Conservation (phyloP, 1,284 basidiomycete genomes). For the Moniliophthora roreri region DNA sequence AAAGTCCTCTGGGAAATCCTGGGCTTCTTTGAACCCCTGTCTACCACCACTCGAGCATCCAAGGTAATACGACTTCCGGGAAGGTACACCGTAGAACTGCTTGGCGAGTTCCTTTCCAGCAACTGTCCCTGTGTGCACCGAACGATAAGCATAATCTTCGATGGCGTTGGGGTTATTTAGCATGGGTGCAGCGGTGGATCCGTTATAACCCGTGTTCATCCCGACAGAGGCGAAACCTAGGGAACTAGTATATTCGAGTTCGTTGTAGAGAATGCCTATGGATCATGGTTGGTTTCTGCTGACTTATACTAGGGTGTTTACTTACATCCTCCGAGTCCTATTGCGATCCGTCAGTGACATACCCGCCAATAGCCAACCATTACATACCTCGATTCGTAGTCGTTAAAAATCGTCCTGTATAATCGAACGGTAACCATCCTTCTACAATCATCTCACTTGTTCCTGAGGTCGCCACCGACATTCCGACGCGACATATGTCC, state of each 20-base stretch:
- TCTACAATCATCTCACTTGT: slow-evolving; percentile 10
- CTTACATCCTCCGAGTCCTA: neutral
- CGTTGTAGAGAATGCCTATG: slow-evolving; percentile 7
- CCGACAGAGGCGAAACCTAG: slow-evolving; percentile 13
- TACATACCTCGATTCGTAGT: neutral
- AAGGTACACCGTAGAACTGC: slow-evolving; percentile 14
- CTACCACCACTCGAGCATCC: slow-evolving; percentile 23
- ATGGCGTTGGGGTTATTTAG: slow-evolving; percentile 9
- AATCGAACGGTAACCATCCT: slow-evolving; percentile 13
- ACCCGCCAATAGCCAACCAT: no score
- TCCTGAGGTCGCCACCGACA: slow-evolving; percentile 10
- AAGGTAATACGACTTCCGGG: slow-evolving; percentile 18
- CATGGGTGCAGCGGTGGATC: slow-evolving; percentile 10
- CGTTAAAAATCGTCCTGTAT: slow-evolving; percentile 12
- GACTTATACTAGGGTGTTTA: no score
- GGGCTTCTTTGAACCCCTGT: slow-evolving; percentile 18
- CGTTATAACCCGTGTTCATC: slow-evolving; percentile 12
- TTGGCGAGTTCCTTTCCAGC: slow-evolving; percentile 18
- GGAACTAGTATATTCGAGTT: slow-evolving; percentile 6
- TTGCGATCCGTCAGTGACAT: no score
- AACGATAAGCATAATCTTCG: slow-evolving; percentile 11
- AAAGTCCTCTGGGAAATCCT: slow-evolving; percentile 20
- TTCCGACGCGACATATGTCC: slow-evolving; percentile 13
- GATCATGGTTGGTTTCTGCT: no score
- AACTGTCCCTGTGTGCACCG: slow-evolving; percentile 13